Conservation (phyloP, 2,329 filamentous ascomycete genomes). For the Aspergillus pseudotamarii region DNA sequence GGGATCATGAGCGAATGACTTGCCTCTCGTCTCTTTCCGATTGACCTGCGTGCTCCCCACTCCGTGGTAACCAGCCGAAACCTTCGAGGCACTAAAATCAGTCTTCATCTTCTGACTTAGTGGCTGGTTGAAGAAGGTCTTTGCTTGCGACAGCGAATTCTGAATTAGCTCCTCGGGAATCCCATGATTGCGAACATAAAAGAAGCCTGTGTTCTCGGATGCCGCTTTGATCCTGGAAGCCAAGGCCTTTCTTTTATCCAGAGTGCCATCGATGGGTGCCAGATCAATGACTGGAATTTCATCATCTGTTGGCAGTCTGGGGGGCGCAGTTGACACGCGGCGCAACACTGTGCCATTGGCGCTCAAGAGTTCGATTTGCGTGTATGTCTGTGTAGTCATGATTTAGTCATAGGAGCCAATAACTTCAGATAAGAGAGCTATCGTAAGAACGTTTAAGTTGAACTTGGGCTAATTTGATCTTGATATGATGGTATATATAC, state of each 20-base stretch:
- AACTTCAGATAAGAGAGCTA: neutral
- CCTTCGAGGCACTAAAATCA: slow-evolving; percentile 38
- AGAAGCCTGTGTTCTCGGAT: slow-evolving; percentile 57
- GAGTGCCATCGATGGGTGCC: slow-evolving; percentile 39
- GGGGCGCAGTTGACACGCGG: slow-evolving; percentile 45
- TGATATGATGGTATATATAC: neutral
- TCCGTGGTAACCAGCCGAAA: slow-evolving; percentile 53
- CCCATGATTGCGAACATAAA: slow-evolving; percentile 58
- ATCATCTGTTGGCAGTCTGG: slow-evolving; percentile 42
- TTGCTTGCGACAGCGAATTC: slow-evolving; percentile 20
- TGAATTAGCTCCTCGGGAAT: slow-evolving; percentile 36
- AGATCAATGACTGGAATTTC: slow-evolving; percentile 61
- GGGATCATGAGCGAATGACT: slow-evolving; percentile 32
- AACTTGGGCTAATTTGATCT: neutral
- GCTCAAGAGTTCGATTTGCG: slow-evolving; percentile 50
- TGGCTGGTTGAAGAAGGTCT: slow-evolving; percentile 54
- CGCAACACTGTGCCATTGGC: slow-evolving; percentile 50
- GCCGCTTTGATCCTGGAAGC: slow-evolving; percentile 49
- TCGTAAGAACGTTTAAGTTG: neutral
- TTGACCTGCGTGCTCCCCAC: slow-evolving; percentile 34
- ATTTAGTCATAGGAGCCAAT: neutral
- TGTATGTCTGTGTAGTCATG: slow-evolving; percentile 17
- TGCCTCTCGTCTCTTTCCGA: slow-evolving; percentile 35
- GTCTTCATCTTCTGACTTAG: slow-evolving; percentile 46
- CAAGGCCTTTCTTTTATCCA: slow-evolving; percentile 42